A percentile compares a stretch with the other conserved stretches of the same genome.
Conservation (phyloP, 768 basidiomycete genomes). For the Pleurotus salmoneostramineus region DNA sequence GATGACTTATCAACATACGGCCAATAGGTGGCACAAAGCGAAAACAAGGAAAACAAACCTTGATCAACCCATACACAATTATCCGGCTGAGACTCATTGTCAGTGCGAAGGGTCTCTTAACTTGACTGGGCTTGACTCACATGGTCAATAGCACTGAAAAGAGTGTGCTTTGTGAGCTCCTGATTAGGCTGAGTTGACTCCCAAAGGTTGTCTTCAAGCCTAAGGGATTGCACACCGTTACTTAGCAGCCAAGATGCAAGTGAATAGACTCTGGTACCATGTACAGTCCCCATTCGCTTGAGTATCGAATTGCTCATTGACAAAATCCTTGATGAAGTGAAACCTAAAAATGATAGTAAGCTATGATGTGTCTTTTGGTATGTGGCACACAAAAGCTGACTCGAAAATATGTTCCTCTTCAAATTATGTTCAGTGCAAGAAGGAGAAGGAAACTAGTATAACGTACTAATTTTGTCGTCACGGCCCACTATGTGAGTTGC, state of each 20-base stretch:
- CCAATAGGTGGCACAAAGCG: no score
- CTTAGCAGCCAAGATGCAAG: no score
- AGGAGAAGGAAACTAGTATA: no score
- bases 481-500: not conserved
- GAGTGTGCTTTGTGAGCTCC: no score
- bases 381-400: not conserved
- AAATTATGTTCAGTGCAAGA: no score
- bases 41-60: not conserved
- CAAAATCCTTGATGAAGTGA: not conserved
- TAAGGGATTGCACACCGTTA: no score
- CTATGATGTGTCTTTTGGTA: not conserved
- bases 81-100: not conserved
- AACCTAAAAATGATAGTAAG: not conserved
- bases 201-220: not conserved
- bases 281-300: not conserved
- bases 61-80: not conserved
- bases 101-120: no score
- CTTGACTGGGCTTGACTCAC: not conserved
- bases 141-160: not conserved
- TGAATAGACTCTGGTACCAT: not conserved
- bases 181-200: not conserved
- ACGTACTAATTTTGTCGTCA: conserved; percentile 1
- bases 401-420: conserved; percentile 1
- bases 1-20: no score
- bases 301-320: not conserved